Evolutionary conservation across 371 early-diverging fungal species (phyloP).

Genomic region (Mortierella sp.): DNA sequence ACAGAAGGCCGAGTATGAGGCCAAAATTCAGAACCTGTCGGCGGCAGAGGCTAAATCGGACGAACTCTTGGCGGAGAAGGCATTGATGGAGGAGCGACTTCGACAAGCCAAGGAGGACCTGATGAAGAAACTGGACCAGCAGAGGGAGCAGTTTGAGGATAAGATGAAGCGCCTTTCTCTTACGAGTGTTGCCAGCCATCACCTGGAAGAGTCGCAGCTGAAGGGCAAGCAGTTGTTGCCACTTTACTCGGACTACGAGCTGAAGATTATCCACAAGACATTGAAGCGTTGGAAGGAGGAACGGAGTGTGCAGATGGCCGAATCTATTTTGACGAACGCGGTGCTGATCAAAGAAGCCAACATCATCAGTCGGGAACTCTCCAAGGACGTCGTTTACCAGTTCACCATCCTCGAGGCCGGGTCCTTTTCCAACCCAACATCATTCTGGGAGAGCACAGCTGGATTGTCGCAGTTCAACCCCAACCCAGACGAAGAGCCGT

Average conservation of each 20-base stretch:
- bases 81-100: slow-evolving; percentile 60
- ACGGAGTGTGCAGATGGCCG: slow-evolving; percentile 80
- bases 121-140: slow-evolving; percentile 61
- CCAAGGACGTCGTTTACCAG: slow-evolving; percentile 85
- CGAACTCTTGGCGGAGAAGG: slow-evolving; percentile 55
- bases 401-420: slow-evolving; percentile 80
- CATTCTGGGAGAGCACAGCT: slow-evolving; percentile 75
- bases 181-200: slow-evolving; percentile 37
- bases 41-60: slow-evolving; percentile 61
- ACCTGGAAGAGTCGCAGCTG: slow-evolving; percentile 32
- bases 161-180: slow-evolving; percentile 64
- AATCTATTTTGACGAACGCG: slow-evolving; percentile 77
- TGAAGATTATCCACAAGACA: slow-evolving; percentile 65
- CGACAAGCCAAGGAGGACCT: slow-evolving; percentile 67
- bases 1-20: slow-evolving; percentile 71
- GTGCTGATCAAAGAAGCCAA: slow-evolving; percentile 90
- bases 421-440: slow-evolving; percentile 65
- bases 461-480: slow-evolving; percentile 67
- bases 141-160: slow-evolving; percentile 65
- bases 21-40: slow-evolving; percentile 68
- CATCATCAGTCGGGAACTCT: slow-evolving; percentile 84
- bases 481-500: slow-evolving; percentile 65
- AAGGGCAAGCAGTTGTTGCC: slow-evolving; percentile 40
- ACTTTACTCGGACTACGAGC: slow-evolving; percentile 63
- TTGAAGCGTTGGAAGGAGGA: slow-evolving; percentile 72